A percentile compares a stretch with the other conserved stretches of the same genome.
Evolutionary conservation across 345 rosid genomes (phyloP).

Genomic region (Moringa oleifera): DNA sequence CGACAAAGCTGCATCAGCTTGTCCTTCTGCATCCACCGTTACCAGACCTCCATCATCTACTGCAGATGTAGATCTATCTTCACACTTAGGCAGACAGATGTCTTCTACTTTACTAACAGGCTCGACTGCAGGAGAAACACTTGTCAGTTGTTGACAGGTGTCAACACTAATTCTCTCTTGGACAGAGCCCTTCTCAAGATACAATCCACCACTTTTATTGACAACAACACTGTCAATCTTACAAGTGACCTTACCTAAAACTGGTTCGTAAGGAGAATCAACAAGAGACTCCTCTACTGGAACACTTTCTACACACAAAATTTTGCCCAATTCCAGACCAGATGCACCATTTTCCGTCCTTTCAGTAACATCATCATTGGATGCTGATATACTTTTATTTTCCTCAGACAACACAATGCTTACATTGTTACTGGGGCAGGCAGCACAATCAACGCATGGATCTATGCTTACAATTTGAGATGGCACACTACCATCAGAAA

Average conservation of each 20-base stretch:
- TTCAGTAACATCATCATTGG: not conserved
- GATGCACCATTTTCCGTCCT: constrained; percentile 5
- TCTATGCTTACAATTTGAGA: constrained; percentile 1
- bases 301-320: constrained; percentile 1
- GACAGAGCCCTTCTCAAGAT: constrained; percentile 5
- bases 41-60: not conserved
- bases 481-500: not conserved
- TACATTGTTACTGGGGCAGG: not conserved
- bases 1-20: constrained; percentile 3
- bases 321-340: constrained; percentile 5
- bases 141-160: constrained; percentile 2
- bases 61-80: constrained; percentile 4
- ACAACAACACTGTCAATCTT: constrained; percentile 1
- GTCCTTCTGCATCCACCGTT: not conserved
- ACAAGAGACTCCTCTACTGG: constrained; percentile 12
- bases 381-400: not conserved
- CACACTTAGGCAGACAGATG: constrained; percentile 4
- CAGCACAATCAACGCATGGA: not conserved
- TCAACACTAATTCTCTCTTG: constrained; percentile 4
- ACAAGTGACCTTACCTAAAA: constrained; percentile 8
- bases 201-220: not conserved
- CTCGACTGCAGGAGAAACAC: constrained; percentile 7
- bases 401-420: not conserved
- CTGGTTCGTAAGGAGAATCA: constrained; percentile 10
- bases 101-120: constrained; percentile 15